Base-by-base conservation (phyloP, 1,284 basidiomycete genomes). In the Neonothopanus nambi region DNA sequence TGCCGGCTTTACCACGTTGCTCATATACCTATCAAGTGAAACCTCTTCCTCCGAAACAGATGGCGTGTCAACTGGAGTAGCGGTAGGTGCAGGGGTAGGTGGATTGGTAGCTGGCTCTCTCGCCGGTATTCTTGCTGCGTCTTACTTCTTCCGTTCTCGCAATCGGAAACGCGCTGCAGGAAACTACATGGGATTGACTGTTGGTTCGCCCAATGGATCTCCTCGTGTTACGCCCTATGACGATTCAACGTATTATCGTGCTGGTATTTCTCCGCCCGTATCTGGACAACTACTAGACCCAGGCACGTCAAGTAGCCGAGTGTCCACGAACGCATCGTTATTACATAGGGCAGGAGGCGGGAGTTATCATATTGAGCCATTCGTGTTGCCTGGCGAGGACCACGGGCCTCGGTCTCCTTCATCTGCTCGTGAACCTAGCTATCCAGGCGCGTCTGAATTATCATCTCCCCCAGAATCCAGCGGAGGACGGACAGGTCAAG, bases 281-380 rank as follows among this genome's bases (percentile, higher is more conserved):
- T 37, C 24, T 17, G 48, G 48, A 26, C 48, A 30, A 37, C 38
- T 38, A 20, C 13, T 52, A 36, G 28, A 37, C 6, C 51, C 59
- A 65, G 38, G 54, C 67, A 20, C 55, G 57, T 57, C 57, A 56
- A 38, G 44, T 47, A 43, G 52, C 55, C 65, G 39, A 41, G 51
- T 20, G 44, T 56, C 37, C 51, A 11, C 57, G 57, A 21, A 59
- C 55, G 52, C 60, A 60, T 48, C 57, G 51, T 15, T 42, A 20
- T 44, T 28, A 11, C 26, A 28, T 59, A 33, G 59, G 59, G n/a
- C 54, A 9, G 30, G 54, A 3, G 56, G 61, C 36, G 59, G 48
- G 20, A 63, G 65, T 21, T 78, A 79, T 62, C 68, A 73, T 18
- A 64, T 80, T 5, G 79, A 81, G 58, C 77, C 78, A 1, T 80